Evolutionary conservation across 768 basidiomycete species (phyloP), one percentile per base, ranked within the genome.

Genomic region (Chalciporus chontae): DNA sequence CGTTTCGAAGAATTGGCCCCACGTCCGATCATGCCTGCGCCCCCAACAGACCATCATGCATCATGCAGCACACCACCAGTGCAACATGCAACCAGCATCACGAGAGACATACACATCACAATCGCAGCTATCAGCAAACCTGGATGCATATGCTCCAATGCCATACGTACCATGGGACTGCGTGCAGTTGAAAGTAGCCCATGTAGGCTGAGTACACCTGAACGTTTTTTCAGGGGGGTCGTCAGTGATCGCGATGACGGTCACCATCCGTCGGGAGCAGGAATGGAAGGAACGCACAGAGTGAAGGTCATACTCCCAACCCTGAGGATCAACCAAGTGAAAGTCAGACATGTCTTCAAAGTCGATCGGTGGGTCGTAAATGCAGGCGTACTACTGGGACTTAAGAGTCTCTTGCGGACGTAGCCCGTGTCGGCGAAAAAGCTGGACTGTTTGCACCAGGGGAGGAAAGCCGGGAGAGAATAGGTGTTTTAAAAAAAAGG

Each of bases 281-380:
- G 14, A n/a, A 36, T 26, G 34, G 19, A 47, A 43, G 26, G 51
- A 9, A 73, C 82, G 49, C 53, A 90, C 87, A 41, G 86, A 87
- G 58, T 87, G 85, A 5, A 89, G 75, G 66, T 90, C 87, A 56
- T 81, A 87, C 59, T 86, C 81, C 88, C 89, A 91, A 18, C 85
- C 87, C 52, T 74, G 75, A 15, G 85, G 84, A 54, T 87, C 83
- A 38, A 89, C 88, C 18, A 87, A 70, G 18, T 80, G 80, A 63
- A 87, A 87, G 64, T 87, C 83, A 27, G 81, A 69, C 85, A 83
- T 85, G 45, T 27, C 11, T 40, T 15, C 11, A 21, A n/a, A 27
- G 36, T 4, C 26, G 31, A 3, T 18, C 11, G 38, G 18, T 37
- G 19, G 3, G 14, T 36, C 34, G 40, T 13, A 8, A 24, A 50